Percentiles rank a stretch among this genome's conserved stretches.
Conservation (phyloP, 148 eudicot genomes). For the Diospyros lotus region DNA sequence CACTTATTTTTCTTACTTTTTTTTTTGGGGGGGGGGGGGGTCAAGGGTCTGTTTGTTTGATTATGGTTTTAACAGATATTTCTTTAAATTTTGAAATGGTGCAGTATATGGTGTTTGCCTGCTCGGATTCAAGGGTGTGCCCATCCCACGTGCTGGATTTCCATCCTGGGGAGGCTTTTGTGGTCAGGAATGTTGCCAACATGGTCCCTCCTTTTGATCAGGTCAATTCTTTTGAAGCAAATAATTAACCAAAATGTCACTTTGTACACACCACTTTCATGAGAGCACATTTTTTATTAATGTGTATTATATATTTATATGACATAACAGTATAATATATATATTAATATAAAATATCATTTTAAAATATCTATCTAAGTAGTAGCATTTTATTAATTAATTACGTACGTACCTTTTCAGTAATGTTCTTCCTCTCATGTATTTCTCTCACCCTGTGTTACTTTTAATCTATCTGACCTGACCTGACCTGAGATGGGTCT, state of each 20-base stretch:
- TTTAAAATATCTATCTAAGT: too few relatives aligned
- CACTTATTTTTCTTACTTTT: background rate
- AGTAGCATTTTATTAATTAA: too few relatives aligned
- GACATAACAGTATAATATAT: too few relatives aligned
- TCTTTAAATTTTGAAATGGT: background rate
- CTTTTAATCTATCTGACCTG: background rate
- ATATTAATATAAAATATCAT: too few relatives aligned
- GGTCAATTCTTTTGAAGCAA: conserved; percentile 24
- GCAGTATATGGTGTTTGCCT: conserved; percentile 94
- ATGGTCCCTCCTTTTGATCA: conserved; percentile 88
- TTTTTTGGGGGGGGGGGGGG: too few relatives aligned
- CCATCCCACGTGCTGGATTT: conserved; percentile 78
- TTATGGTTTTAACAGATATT: too few relatives aligned
- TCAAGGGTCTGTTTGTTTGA: background rate
- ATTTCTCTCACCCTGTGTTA: background rate
- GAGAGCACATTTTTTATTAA: background rate
- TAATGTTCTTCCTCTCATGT: background rate
- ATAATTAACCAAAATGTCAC: too few relatives aligned
- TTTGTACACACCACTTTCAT: background rate
- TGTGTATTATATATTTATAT: too few relatives aligned
- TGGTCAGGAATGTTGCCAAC: conserved; percentile 84
- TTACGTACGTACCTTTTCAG: too few relatives aligned
- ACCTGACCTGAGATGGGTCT: too few relatives aligned
- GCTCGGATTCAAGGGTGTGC: conserved; percentile 95
- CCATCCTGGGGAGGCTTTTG: conserved; percentile 91